Conservation (phyloP, 2,329 filamentous ascomycete species). For the Colletotrichum sp. region DNA sequence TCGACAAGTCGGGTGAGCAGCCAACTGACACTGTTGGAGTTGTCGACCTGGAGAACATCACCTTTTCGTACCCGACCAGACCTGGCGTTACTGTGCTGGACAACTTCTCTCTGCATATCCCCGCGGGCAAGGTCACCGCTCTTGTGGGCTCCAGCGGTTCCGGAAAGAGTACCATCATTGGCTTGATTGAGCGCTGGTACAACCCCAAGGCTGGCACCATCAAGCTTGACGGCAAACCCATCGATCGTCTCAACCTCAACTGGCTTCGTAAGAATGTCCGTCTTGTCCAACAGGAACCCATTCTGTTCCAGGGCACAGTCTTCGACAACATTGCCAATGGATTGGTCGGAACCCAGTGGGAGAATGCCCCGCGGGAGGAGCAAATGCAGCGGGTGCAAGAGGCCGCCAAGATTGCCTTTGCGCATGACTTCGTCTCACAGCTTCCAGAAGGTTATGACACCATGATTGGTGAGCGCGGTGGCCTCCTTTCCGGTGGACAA, state of each 20-base stretch:
- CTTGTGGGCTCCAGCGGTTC: conserved; percentile 40
- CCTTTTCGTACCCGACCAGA: conserved; percentile 49
- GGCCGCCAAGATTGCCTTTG: conserved; percentile 49
- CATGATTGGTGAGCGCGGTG: conserved; percentile 63
- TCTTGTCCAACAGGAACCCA: conserved; percentile 44
- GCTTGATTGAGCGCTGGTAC: conserved; percentile 45
- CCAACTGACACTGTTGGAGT: conserved; percentile 33
- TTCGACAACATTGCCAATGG: conserved; percentile 58
- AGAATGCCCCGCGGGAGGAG: conserved; percentile 30
- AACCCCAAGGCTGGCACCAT: conserved; percentile 36
- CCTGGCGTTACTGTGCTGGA: conserved; percentile 46
- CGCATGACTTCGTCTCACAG: conserved; percentile 50
- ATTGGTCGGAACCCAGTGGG: conserved; percentile 36
- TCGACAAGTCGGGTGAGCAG: conserved; percentile 33
- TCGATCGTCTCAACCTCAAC: conserved; percentile 39
- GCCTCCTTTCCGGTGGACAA: conserved; percentile 69
- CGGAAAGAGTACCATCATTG: conserved; percentile 44
- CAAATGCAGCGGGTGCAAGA: conserved; percentile 43
- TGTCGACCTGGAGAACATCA: conserved; percentile 45
- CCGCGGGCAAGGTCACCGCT: conserved; percentile 49
- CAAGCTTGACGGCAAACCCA: conserved; percentile 38
- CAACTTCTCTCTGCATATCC: conserved; percentile 45
- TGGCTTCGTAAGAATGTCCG: conserved; percentile 42
- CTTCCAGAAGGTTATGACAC: conserved; percentile 59
- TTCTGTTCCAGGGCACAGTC: conserved; percentile 45